Percentiles rank a stretch among this genome's conserved stretches.
Evolutionary conservation across 306 rosid species (phyloP).

Genomic region (Styphnolobium japonicum): DNA sequence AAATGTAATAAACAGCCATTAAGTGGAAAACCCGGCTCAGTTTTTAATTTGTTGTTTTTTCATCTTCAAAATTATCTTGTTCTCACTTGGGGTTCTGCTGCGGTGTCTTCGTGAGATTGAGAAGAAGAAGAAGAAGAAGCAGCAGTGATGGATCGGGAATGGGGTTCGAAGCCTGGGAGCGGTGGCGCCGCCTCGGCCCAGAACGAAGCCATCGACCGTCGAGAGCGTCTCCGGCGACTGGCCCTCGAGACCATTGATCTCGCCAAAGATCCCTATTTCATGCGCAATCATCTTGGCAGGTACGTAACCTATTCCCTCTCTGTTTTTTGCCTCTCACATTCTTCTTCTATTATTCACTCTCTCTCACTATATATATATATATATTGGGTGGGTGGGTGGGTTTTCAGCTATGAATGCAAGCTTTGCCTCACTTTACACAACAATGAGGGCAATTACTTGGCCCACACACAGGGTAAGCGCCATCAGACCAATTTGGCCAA

Average conservation of each 20-base stretch:
- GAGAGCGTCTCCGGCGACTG: conserved; percentile 91
- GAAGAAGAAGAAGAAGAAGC: no score
- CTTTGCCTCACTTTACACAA: conserved; percentile 91
- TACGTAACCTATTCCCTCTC: background rate
- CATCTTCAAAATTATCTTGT: no score
- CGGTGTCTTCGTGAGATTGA: no score
- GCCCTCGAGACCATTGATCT: conserved; percentile 96
- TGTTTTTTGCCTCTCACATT: no score
- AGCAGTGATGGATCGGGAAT: conserved; percentile 83
- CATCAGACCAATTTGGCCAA: conserved; percentile 94
- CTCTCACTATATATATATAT: no score
- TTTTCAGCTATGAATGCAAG: conserved; percentile 82
- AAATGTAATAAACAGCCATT: no score
- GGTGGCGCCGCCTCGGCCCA: conserved; percentile 98
- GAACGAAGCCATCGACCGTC: conserved; percentile 94
- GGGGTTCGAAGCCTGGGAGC: conserved; percentile 99
- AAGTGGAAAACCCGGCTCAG: no score
- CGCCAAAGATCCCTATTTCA: conserved; percentile 93
- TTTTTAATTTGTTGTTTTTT: no score
- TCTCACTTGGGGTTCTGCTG: no score
- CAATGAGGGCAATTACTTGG: conserved; percentile 97
- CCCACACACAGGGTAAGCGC: conserved; percentile 94
- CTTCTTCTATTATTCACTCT: no score
- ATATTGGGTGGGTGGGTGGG: no score
- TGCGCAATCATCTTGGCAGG: conserved; percentile 98